Percentiles rank a stretch among this genome's conserved stretches.
Conservation (phyloP, 495 filamentous ascomycete species). For the Talaromyces nanjingensis region DNA sequence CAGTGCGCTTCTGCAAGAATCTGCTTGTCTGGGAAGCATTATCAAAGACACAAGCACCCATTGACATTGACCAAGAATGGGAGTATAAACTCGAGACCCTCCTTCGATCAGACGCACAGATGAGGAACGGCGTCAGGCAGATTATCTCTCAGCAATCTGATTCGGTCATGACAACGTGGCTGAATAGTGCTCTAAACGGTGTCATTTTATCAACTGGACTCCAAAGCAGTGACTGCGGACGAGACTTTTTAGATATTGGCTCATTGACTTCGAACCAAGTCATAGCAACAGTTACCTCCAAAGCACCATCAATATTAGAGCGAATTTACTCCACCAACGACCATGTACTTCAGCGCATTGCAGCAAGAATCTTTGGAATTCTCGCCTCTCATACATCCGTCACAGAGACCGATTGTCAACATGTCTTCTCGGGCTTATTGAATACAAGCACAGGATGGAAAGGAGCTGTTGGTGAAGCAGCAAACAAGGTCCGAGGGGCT, state of each 20-base stretch:
- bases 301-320: slow-evolving; percentile 43
- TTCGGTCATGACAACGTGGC: slow-evolving; percentile 31
- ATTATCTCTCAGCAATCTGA: slow-evolving; percentile 33
- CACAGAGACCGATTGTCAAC: slow-evolving; percentile 22
- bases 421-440: slow-evolving; percentile 35
- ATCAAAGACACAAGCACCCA: slow-evolving; percentile 33
- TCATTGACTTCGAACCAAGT: slow-evolving; percentile 51
- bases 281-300: slow-evolving; percentile 41
- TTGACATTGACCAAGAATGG: slow-evolving; percentile 75
- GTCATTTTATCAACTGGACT: slow-evolving; percentile 38
- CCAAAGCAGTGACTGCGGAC: slow-evolving; percentile 47
- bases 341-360: slow-evolving; percentile 50
- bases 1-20: slow-evolving; percentile 63
- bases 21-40: slow-evolving; percentile 71
- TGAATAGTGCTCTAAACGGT: slow-evolving; percentile 51
- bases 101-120: slow-evolving; percentile 55
- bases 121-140: slow-evolving; percentile 48
- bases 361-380: slow-evolving; percentile 70
- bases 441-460: slow-evolving; percentile 41
- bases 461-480: slow-evolving; percentile 51
- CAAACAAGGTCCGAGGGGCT: slow-evolving; percentile 55
- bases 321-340: slow-evolving; percentile 59
- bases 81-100: slow-evolving; percentile 67
- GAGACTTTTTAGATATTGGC: slow-evolving; percentile 59
- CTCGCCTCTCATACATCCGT: slow-evolving; percentile 59